Base-by-base conservation (phyloP, 495 filamentous ascomycete genomes). In the Penicillium coffeae region DNA sequence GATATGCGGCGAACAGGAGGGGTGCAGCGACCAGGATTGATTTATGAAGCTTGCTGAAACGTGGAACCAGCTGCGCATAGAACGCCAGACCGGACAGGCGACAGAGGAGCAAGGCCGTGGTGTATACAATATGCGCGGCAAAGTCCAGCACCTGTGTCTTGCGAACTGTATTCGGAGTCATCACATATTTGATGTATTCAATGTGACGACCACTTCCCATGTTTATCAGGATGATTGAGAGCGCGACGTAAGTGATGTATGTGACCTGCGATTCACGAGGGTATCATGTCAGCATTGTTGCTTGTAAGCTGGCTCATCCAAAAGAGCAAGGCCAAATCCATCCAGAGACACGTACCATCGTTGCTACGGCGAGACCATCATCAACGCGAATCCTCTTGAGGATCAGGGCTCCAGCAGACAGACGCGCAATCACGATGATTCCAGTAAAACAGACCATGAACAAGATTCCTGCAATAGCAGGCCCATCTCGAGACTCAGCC, bases 61-160 rank as follows among this genome's bases (percentile, higher is more conserved):
- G 63, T 6, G 51, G 55, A n/a, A 60, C 59, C 22, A 77, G 59
- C 9, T 72, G 69, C 20, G 64, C 62, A 51, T 75, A 77, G 52
- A 77, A 76, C 14, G 73, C 68, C 8, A 77, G 65, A 52, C 73
- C 73, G 19, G 73, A 76, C 1, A 76, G 52, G 27, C 73, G 70
- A 53, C 73, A 75, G 18, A 68, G 39, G 52, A 71, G 63, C 18
- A 76, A 60, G 15, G 73, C 68, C 3, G 64, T 70, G 16, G 71
- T 76, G 51, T 77, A 77, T 45, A 76, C 48, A 47, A 76, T 56
- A 50, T 75, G 73, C 32, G 67, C 69, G 33, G 64, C 64, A 39
- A 74, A 74, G 52, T 76, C 73, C 15, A 65, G 51, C 14, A 74
- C 58, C 52, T 77, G 67, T 5, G 67, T 74, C 15, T 55, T 19